Conservation (phyloP, 495 filamentous ascomycete species). For the Pyrenopolyporus hunteri region DNA sequence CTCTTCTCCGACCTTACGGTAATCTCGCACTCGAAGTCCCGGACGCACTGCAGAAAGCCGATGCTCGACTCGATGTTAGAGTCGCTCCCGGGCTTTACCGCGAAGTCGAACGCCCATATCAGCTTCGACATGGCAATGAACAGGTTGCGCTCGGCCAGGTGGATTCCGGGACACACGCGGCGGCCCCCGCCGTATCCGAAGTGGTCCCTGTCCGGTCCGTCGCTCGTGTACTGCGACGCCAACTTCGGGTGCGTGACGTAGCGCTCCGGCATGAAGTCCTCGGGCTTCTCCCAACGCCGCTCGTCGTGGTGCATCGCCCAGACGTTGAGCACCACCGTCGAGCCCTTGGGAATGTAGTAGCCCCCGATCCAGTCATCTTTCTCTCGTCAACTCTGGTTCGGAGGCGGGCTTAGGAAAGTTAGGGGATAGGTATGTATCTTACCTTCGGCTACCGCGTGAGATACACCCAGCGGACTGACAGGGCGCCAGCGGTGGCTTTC, state of each 20-base stretch:
- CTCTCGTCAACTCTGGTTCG: no score
- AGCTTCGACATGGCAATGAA: slow-evolving; percentile 53
- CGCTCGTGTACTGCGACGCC: no score
- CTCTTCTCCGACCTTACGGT: no score
- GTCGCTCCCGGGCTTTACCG: no score
- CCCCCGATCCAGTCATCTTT: slow-evolving; percentile 59
- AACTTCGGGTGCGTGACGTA: no score
- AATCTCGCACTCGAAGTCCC: no score
- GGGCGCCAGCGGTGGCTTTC: slow-evolving; percentile 66
- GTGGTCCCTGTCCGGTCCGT: background rate
- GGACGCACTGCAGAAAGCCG: background rate
- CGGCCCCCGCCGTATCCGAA: slow-evolving; percentile 60
- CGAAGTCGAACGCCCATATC: slow-evolving; percentile 59
- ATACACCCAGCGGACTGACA: slow-evolving; percentile 56
- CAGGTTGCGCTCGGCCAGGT: slow-evolving; percentile 58
- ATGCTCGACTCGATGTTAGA: background rate
- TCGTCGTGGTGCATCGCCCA: slow-evolving; percentile 54
- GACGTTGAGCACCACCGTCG: slow-evolving; percentile 54
- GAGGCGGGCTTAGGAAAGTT: no score
- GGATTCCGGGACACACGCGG: slow-evolving; percentile 57
- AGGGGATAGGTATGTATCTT: no score
- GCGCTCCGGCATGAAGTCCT: slow-evolving; percentile 25
- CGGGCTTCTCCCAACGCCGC: slow-evolving; percentile 46
- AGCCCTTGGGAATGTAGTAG: slow-evolving; percentile 57
- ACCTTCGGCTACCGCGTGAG: slow-evolving; percentile 59